Evolutionary conservation across 2,329 filamentous ascomycete species (phyloP).

Genomic region (Microsporum audouinii): DNA sequence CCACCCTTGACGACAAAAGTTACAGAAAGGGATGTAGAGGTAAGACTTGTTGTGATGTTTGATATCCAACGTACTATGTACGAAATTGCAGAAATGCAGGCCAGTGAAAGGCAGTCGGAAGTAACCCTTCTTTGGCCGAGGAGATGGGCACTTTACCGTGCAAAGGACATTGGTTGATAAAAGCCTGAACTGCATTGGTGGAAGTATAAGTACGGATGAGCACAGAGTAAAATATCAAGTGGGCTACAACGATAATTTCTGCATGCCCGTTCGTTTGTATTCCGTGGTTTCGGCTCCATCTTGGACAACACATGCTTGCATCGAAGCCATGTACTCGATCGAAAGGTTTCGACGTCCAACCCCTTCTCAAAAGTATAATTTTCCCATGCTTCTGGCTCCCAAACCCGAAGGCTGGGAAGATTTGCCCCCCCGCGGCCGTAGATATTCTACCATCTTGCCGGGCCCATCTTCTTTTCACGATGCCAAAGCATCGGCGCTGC

Average conservation of each 20-base stretch:
- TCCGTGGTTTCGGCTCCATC: not conserved
- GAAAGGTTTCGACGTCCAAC: not conserved
- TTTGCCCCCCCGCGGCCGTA: not conserved
- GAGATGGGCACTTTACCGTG: not conserved
- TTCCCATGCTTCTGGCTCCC: not conserved
- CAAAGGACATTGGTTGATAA: not conserved
- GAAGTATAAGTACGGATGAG: not conserved
- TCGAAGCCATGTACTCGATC: not conserved
- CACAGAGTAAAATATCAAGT: not conserved
- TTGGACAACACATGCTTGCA: not conserved
- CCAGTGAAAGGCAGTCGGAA: not conserved
- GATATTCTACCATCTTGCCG: conserved; percentile 1
- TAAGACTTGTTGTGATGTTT: too few species aligned
- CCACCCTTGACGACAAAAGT: not conserved
- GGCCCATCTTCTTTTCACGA: not conserved
- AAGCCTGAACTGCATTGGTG: not conserved
- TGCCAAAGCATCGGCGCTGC: not conserved
- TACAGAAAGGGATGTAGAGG: not conserved
- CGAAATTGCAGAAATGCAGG: too few species aligned
- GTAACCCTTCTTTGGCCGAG: not conserved
- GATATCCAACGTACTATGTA: too few species aligned
- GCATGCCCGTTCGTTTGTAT: not conserved
- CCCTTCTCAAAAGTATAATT: not conserved
- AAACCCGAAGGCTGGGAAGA: not conserved
- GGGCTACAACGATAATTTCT: not conserved